Percentiles rank a stretch among this genome's conserved stretches.
Conservation (phyloP, 768 basidiomycete species). For the Suillus weaverae region DNA sequence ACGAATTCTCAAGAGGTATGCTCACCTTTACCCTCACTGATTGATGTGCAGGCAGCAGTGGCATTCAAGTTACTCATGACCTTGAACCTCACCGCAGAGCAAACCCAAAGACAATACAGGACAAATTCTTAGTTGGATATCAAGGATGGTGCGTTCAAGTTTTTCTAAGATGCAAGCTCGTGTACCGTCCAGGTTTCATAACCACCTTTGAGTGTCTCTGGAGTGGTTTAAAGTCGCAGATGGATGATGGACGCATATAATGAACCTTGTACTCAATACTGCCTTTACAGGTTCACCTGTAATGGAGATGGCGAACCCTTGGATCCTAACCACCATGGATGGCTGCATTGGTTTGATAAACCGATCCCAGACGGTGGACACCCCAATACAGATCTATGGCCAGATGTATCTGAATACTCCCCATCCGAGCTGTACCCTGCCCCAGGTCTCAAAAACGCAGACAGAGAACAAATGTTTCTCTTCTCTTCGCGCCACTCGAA, state of each 20-base stretch:
- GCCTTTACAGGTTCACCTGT: conserved; percentile 63
- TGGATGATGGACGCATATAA: not conserved
- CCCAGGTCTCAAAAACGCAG: conserved; percentile 58
- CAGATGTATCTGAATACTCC: conserved; percentile 70
- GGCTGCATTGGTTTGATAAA: conserved; percentile 82
- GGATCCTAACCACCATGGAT: conserved; percentile 75
- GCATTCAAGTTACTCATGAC: not conserved
- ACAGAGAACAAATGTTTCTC: conserved; percentile 62
- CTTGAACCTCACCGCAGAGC: conserved; percentile 40
- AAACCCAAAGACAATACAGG: conserved; percentile 73
- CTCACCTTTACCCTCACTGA: not conserved
- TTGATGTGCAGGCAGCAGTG: not conserved
- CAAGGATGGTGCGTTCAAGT: conserved; percentile 69
- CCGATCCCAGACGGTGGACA: conserved; percentile 69
- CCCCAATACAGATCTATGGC: conserved; percentile 78
- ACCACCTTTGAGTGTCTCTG: not conserved
- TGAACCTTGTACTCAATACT: not conserved
- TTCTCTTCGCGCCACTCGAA: conserved; percentile 79
- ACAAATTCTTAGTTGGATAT: conserved; percentile 84
- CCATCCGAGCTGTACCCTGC: conserved; percentile 69
- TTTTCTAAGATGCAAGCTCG: not conserved
- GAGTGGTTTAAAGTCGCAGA: not conserved
- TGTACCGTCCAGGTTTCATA: not conserved
- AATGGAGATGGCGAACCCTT: conserved; percentile 68
- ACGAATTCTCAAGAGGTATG: conserved; percentile 14